Base-by-base conservation (phyloP, 352 stramenopile species). In the Globisporangium ultimum region DNA sequence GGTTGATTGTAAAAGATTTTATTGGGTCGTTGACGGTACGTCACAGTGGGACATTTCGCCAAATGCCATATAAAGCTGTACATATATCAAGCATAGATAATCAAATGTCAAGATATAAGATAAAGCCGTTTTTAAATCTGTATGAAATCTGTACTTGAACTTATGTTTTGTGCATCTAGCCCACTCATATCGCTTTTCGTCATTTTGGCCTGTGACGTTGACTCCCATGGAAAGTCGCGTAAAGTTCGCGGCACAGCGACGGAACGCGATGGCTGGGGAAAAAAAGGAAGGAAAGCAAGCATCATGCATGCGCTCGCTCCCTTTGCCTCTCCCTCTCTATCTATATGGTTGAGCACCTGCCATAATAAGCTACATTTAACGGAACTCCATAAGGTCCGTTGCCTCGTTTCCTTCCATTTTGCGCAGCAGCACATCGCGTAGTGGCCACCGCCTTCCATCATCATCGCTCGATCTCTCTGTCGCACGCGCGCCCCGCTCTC, bases 181-280 rank as follows among this genome's bases (percentile, higher is more conserved):
- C 3, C 28, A 10, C 28, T 36, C 28, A 6, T 36, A 36, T 36
- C 28, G 4, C 3, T 36, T 8, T 10, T 11, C 8, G 28, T 36
- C 1, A 10, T 36, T 36, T 36, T 36, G 28, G 3, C 8, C 2
- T 2, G 28, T 36, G 28, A 10, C 8, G 28, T 36, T 36, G 7
- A 5, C 28, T 11, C 28, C 5, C 4, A 36, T 59, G 41, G 53
- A 59, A 59, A 59, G 53, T 51, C 53, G 53, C 20, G 53, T 52
- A 51, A 51, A 52, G 17, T 59, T 59, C 53, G 45, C 53, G 53
- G 53, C 53, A 59, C 53, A 2, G 53, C 53, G 53, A 59, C 53
- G 42, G 53, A 59, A 59, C 53, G 22, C 21, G 15, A 36, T 36
- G 28, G 15, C 17, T 13, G n/a, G 8, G n/a, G 40, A 20, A 58